A percentile compares a stretch with the other conserved stretches of the same genome.
These are phyloP conservation scores for Aristolochia fimbriata DNA, from an alignment of 164 flowering plant species.

Conservation along the genomic window DNA sequence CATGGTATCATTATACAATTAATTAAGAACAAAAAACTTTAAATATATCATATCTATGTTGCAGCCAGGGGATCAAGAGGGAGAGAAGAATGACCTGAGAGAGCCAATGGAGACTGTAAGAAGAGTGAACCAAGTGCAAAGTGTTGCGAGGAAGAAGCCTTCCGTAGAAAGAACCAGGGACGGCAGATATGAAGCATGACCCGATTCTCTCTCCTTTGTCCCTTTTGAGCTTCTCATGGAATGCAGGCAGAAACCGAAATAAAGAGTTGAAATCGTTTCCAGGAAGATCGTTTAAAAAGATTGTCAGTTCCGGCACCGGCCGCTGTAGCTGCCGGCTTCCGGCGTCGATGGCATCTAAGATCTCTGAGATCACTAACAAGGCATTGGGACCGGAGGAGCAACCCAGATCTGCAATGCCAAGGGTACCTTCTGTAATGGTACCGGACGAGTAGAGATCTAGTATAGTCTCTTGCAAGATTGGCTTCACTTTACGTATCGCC, in stretches of 20 bases:
- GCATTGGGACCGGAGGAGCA: conserved; percentile 55
- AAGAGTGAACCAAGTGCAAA: conserved; percentile 56
- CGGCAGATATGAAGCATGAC: conserved; percentile 34
- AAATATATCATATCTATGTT: too few relatives aligned
- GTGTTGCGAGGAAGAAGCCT: conserved; percentile 40
- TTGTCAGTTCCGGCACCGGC: conserved; percentile 25
- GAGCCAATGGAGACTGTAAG: conserved; percentile 53
- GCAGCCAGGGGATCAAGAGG: too few relatives aligned
- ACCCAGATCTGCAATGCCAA: background rate
- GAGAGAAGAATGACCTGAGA: conserved; percentile 33
- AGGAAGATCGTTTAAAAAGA: conserved; percentile 58
- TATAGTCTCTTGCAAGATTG: background rate
- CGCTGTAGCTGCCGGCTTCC: conserved; percentile 6
- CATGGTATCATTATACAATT: too few relatives aligned
- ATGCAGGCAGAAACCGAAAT: conserved; percentile 25
- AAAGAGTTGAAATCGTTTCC: conserved; percentile 60
- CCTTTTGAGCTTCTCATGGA: conserved; percentile 15
- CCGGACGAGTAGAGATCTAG: background rate
- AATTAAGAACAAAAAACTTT: too few relatives aligned
- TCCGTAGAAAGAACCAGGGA: conserved; percentile 52
- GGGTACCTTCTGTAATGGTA: background rate
- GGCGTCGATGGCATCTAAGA: conserved; percentile 20
- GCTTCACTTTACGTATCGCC: background rate
- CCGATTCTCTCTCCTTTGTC: conserved; percentile 17
- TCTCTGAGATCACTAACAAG: conserved; percentile 22